Conservation (phyloP, 1,284 basidiomycete species). For the Ganoderma lucidum region DNA sequence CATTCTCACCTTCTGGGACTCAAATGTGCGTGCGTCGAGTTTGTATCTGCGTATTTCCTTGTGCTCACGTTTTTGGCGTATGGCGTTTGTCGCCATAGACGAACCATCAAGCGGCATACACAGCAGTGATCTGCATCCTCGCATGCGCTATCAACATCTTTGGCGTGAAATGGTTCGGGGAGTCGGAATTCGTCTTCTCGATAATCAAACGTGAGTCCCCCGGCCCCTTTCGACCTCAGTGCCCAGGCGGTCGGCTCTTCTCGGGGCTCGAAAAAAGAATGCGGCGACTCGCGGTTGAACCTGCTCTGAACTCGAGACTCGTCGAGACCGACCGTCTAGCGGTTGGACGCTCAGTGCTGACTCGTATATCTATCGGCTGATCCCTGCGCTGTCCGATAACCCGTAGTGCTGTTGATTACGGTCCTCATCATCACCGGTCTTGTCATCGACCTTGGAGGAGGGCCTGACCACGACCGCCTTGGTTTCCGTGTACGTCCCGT, state of each 20-base stretch:
- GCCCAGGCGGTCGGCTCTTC: neutral
- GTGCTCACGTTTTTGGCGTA: neutral
- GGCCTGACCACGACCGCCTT: conserved; percentile 61
- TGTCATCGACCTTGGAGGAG: conserved; percentile 77
- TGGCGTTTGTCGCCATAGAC: conserved; percentile 41
- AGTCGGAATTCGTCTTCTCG: conserved; percentile 71
- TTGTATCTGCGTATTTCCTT: no score
- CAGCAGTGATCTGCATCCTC: conserved; percentile 63
- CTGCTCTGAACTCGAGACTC: neutral
- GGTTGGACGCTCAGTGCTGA: conserved; percentile 27
- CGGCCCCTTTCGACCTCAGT: neutral
- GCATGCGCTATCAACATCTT: conserved; percentile 80
- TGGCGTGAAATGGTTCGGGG: conserved; percentile 62
- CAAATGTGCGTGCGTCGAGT: no score
- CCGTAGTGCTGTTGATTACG: conserved; percentile 61
- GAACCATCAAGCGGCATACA: conserved; percentile 67
- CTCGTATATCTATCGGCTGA: neutral
- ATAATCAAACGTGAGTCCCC: conserved; percentile 62
- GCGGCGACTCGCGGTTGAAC: no score
- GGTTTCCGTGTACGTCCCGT: conserved; percentile 62
- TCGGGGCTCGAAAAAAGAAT: neutral
- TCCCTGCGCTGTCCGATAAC: neutral
- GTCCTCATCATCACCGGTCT: conserved; percentile 71
- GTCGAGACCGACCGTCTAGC: neutral
- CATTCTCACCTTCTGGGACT: no score